phyloP scores from a whole-genome alignment of 1,284 basidiomycete species.

The Cerrena zonata region DNA sequence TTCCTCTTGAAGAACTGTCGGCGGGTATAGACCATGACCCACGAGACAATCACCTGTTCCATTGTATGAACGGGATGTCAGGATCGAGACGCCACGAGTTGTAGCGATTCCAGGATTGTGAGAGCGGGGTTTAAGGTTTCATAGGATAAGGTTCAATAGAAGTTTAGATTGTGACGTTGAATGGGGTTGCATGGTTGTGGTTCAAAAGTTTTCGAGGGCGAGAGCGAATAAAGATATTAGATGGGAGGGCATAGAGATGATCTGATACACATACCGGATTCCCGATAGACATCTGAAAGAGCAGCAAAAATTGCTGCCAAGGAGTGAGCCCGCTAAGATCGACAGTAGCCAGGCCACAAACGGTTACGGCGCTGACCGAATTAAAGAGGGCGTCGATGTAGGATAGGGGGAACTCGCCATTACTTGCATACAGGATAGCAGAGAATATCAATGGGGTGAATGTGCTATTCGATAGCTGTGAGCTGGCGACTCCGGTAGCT shows the following conservation, averaged over 20 bases:
- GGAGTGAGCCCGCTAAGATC: conserved; percentile 68
- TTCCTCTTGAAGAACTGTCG: conserved; percentile 74
- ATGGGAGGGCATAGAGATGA: background rate
- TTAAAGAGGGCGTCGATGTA: conserved; percentile 76
- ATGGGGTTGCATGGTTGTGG: too few relatives aligned
- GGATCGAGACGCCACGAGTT: too few relatives aligned
- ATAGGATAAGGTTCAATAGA: too few relatives aligned
- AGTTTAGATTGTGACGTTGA: too few relatives aligned
- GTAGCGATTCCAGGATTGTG: too few relatives aligned
- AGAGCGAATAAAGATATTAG: too few relatives aligned
- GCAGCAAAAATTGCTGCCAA: conserved; percentile 74
- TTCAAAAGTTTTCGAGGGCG: too few relatives aligned
- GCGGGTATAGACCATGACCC: conserved; percentile 66
- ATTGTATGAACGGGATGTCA: background rate
- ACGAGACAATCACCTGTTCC: conserved; percentile 57
- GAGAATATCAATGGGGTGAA: conserved; percentile 73
- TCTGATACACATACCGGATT: conserved; percentile 50
- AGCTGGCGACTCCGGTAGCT: conserved; percentile 8
- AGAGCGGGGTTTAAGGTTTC: too few relatives aligned
- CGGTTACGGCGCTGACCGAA: conserved; percentile 73
- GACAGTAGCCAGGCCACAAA: conserved; percentile 72
- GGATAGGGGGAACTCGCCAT: conserved; percentile 55
- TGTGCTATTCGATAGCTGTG: conserved; percentile 41
- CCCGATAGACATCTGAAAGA: conserved; percentile 68
- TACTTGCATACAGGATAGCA: conserved; percentile 68